Conservation (phyloP, 495 filamentous ascomycete species). For the Extremus antarcticus region DNA sequence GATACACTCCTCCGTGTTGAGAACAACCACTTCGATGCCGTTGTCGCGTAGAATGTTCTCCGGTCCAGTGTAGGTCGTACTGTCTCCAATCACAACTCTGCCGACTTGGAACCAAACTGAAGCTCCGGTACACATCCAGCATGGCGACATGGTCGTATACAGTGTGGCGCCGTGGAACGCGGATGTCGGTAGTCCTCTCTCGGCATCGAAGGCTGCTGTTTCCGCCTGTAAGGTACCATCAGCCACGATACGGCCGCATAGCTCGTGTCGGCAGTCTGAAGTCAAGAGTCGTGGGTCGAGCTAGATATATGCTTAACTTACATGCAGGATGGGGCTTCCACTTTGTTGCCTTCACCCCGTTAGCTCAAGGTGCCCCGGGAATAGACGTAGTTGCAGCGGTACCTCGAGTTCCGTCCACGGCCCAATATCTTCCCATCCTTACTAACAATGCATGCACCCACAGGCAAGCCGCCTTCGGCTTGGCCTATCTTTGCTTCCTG, state of each 20-base stretch:
- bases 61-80: neutral
- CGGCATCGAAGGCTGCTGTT: neutral
- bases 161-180: neutral
- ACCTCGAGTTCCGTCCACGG: neutral
- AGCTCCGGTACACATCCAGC: neutral
- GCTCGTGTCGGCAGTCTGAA: neutral
- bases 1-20: neutral
- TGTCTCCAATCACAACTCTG: neutral
- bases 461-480: neutral
- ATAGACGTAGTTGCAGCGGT: neutral
- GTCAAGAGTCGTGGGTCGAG: neutral
- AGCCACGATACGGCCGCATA: neutral
- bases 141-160: neutral
- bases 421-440: neutral
- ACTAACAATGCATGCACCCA: neutral
- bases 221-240: neutral
- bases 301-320: neutral
- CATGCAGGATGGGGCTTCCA: neutral
- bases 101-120: neutral
- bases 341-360: neutral
- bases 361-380: neutral
- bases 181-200: neutral
- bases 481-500: neutral
- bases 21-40: neutral
- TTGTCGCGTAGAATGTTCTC: neutral